Base-by-base conservation (phyloP, 768 basidiomycete genomes). In the Lactarius vividus region DNA sequence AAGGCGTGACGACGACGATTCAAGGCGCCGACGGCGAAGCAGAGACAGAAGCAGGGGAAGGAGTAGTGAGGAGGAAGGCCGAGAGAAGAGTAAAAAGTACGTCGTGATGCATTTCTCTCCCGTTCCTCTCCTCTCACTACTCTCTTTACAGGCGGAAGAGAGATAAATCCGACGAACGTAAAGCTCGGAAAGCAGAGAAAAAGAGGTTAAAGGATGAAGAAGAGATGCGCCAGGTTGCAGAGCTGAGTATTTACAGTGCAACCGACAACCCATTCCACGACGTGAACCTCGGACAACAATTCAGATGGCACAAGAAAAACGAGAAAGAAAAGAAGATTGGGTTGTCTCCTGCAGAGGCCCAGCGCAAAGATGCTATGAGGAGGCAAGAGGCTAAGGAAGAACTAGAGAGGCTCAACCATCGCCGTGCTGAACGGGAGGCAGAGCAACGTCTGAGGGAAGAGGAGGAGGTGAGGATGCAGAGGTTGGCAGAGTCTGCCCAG, bases 191-290 rank as follows among this genome's bases (percentile, higher is more conserved):
- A 73, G 88, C 88, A 8, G 94, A 96, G 72, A 97, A 95, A 80
- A 89, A 85, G 73, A 84, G 89, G 39, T 83, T 86, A 52, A 86
- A 80, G 69, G 91, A 92, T 63, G 92, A 94, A 70, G 95, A 96
- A 71, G 94, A 97, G 73, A 89, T 92, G 28, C 88, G 96, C 31
- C 88, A 91, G 71, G 89, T 97, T 18, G 94, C 94, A 11, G 96
- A 98, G 77, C 84, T 98, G 52, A 96, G 94, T 70, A 90, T 97
- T 70, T 98, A 98, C 80, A 95, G 94, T 70, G 92, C 95, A 56
- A 88, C 88, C 15, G 96, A 98, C 81, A 99, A 98, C 73, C 97
- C 97, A 0, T 99, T 98, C 81, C 94, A 97, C 77, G 97, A 98
- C 72, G 88, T 93, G 68, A 98, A 98, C 76, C 88, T 98, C 37